Evolutionary conservation across 192 early-diverging fungal genomes (phyloP).

Genomic region (Haplosporangium gracile): DNA sequence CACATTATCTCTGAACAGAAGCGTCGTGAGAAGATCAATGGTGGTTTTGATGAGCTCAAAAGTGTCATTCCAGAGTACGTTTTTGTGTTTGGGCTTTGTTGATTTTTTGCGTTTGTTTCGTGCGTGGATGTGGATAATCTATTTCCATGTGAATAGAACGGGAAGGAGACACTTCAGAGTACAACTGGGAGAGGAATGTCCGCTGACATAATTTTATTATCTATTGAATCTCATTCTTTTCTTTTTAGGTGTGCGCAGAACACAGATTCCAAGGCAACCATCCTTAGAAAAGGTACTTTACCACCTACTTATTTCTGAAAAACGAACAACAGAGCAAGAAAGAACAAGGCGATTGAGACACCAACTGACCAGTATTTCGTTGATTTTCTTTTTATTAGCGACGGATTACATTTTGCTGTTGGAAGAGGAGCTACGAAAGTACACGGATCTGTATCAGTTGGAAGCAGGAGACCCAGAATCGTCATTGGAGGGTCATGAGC

Average conservation of each 20-base stretch:
- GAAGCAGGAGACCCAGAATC: conserved; percentile 44
- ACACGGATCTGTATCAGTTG: conserved; percentile 38
- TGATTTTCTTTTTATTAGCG: conserved; percentile 1
- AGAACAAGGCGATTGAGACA: neutral
- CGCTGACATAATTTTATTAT: conserved; percentile 6
- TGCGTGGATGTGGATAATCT: neutral
- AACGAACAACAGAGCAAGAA: neutral
- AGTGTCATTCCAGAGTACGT: conserved; percentile 58
- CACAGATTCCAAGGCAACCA: conserved; percentile 49
- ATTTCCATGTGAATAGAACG: neutral
- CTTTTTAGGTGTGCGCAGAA: conserved; percentile 39
- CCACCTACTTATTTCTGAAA: neutral
- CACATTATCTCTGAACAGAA: conserved; percentile 62
- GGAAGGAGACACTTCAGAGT: neutral
- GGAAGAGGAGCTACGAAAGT: conserved; percentile 47
- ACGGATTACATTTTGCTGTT: conserved; percentile 41
- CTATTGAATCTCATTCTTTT: neutral
- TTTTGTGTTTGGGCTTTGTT: neutral
- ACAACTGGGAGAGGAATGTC: too few species aligned
- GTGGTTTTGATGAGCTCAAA: conserved; percentile 60
- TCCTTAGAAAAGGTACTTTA: conserved; percentile 37
- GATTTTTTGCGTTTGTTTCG: neutral
- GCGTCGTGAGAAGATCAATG: conserved; percentile 61
- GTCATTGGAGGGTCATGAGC: conserved; percentile 42
- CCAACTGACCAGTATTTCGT: neutral